Conservation (phyloP, 306 rosid species). For the Macrotyloma uniflorum region DNA sequence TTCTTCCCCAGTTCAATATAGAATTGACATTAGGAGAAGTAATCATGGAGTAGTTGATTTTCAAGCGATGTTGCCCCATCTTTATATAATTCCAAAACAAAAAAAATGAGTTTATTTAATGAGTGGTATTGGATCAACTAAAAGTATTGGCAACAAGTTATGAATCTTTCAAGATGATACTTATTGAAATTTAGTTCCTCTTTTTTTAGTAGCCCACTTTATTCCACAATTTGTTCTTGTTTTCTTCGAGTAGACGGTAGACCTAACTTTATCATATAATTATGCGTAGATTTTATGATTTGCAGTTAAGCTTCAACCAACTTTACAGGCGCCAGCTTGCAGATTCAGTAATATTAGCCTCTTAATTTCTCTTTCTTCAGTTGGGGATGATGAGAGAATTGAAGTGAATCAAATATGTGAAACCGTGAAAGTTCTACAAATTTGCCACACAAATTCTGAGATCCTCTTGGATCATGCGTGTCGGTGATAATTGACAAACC, state of each 20-base stretch:
- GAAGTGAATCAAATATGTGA: not conserved
- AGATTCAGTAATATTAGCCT: not conserved
- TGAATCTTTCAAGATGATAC: not conserved
- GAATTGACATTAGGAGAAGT: not conserved
- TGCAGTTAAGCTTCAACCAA: slow-evolving; percentile 27
- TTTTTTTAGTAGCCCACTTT: slow-evolving; percentile 2
- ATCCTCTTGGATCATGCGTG: not conserved
- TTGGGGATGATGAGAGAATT: not conserved
- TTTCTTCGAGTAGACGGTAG: slow-evolving; percentile 10
- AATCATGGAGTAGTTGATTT: not conserved
- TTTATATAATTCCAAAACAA: not conserved
- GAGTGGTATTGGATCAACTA: not conserved
- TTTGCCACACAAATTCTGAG: not conserved
- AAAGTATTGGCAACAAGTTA: not conserved
- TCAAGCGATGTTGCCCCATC: not conserved
- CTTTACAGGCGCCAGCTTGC: slow-evolving; percentile 1
- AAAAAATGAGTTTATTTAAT: not conserved
- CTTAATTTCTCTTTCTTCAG: not conserved
- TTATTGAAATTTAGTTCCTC: not conserved
- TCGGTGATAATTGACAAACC: slow-evolving; percentile 6
- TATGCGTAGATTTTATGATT: not conserved
- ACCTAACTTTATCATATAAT: slow-evolving; percentile 14
- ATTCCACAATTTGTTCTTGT: not conserved
- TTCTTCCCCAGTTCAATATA: too few species aligned
- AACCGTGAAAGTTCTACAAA: not conserved